Base-by-base conservation (phyloP, 164 flowering plant species). In the Warburgia ugandensis region DNA sequence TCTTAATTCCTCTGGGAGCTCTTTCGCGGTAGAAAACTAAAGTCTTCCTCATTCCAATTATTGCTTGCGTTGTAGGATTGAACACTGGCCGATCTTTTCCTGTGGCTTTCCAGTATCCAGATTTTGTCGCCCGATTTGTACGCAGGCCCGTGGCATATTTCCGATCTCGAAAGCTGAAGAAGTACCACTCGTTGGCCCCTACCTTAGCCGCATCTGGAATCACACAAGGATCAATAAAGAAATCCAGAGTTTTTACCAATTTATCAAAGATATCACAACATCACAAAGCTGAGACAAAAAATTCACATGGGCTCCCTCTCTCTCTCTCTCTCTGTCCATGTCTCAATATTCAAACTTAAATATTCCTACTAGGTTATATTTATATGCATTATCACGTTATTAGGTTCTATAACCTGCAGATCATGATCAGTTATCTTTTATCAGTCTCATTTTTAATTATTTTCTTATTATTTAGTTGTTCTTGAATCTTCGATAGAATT, bases 91-190 rank as follows among this genome's bases (percentile, higher is more conserved):
- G 78, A 63, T 86, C 96, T 47, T 84, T 84, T 8, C 96, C 96
- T 0, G 96, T 87, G 5, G 96, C 96, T 48, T 87, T 84, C 95
- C 95, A 86, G 65, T 86, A 86, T 6, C 95, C 95, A 27, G 64
- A 57, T n/a, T 50, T 59, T 3, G 96, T 87, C 0, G 90, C 94
- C 3, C 96, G 58, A 52, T 87, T 87, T 30, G 85, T 75, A 21
- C 96, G 69, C 28, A 54, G 69, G 4, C 96, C 96, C 0, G 84
- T 81, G 0, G 94, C 83, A 10, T 87, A 87, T 51, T 87, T 87
- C 4, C 96, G 69, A 41, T 87, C 92, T 12, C 90, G 68, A 52
- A 80, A 76, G 70, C 87, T 84, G 79, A 87, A 87, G 87, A 87
- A 87, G 72, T 84, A 87, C 96, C 96, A 87, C 54, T 87, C 96